Evolutionary conservation across 2,329 filamentous ascomycete genomes (phyloP).

Genomic region (Penicillium sp.): DNA sequence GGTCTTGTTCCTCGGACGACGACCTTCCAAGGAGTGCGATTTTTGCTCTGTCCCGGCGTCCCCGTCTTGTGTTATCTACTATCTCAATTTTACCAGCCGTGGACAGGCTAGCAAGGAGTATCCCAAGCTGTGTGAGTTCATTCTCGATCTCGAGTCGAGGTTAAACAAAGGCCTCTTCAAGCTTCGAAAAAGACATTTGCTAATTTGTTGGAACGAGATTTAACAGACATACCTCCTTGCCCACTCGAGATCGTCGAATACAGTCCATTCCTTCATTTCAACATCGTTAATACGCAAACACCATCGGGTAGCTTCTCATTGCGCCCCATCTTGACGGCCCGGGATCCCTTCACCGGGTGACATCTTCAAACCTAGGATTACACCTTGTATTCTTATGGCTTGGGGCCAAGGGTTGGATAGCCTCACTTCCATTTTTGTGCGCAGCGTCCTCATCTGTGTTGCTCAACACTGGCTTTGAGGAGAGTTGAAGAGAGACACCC

Average conservation of each 20-base stretch:
- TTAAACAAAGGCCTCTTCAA: constrained; percentile 7
- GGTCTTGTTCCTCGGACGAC: constrained; percentile 37
- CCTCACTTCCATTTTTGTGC: no score
- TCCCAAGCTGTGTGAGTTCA: constrained; percentile 28
- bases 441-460: not conserved
- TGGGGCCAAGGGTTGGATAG: not conserved
- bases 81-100: constrained; percentile 7
- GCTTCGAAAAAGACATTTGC: constrained; percentile 1
- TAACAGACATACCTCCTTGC: constrained; percentile 10
- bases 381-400: not conserved
- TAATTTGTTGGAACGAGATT: not conserved
- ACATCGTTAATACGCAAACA: not conserved
- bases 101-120: constrained; percentile 19
- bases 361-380: not conserved
- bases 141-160: not conserved
- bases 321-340: not conserved
- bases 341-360: not conserved
- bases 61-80: constrained; percentile 16
- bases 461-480: not conserved
- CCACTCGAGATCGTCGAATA: not conserved
- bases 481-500: constrained; percentile 1
- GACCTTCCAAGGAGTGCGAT: constrained; percentile 24
- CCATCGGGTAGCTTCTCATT: not conserved
- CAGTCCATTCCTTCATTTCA: not conserved
- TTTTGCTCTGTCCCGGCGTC: constrained; percentile 20